phyloP scores from a whole-genome alignment of 1,284 basidiomycete genomes.

The Rhodotorula mucilaginosa region DNA sequence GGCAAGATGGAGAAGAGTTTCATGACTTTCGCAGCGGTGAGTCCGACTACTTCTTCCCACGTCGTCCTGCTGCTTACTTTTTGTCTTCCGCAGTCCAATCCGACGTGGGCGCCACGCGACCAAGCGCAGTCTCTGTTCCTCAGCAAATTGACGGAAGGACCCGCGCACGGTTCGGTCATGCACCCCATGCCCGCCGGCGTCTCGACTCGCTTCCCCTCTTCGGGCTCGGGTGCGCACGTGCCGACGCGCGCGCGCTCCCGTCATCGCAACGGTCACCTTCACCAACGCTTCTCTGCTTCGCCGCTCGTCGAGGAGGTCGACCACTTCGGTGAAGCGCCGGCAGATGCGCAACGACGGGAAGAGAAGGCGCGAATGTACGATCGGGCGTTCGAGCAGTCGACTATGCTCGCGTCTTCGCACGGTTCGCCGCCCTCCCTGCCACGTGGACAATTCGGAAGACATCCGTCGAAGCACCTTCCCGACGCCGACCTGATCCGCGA shows the following conservation, averaged over 20 bases:
- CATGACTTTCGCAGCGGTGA: conserved; percentile 65
- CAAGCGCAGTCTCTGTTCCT: conserved; percentile 40
- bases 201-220: not conserved
- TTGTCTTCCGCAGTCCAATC: conserved; percentile 27
- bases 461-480: not conserved
- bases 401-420: conserved; percentile 48
- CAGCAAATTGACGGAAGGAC: conserved; percentile 17
- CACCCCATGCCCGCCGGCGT: not conserved
- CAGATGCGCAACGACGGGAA: conserved; percentile 33
- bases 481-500: conserved; percentile 48
- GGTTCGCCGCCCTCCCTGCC: not conserved
- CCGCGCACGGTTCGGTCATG: not conserved
- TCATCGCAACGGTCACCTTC: not conserved
- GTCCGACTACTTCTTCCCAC: not conserved
- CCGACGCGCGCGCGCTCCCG: not conserved
- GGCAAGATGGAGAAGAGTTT: conserved; percentile 99
- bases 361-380: conserved; percentile 70
- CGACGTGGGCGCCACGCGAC: conserved; percentile 39
- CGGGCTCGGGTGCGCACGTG: not conserved
- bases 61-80: not conserved
- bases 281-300: not conserved
- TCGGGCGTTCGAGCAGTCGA: conserved; percentile 67
- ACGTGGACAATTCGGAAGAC: not conserved
- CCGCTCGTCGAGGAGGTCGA: conserved; percentile 8
- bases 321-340: not conserved